Evolutionary conservation across 164 flowering plant genomes (phyloP), one percentile per base, ranked within the genome.

Genomic region (Piper betle): DNA sequence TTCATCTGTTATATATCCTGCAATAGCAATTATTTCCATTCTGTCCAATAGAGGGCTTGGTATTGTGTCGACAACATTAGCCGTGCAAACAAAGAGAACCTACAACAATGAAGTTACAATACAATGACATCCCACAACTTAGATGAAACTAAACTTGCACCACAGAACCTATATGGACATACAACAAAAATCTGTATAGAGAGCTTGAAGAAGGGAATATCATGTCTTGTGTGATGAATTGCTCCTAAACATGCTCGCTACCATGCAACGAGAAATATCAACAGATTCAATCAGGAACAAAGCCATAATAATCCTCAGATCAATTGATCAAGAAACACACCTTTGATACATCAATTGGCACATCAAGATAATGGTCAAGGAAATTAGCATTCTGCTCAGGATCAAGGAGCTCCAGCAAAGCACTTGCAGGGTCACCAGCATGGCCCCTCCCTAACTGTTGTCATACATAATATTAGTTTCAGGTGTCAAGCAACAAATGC

Each of bases 341-440:
- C 95, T 93, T 93, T 53, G 99, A 86, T 54, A 93, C 74, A 68
- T 93, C 99, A 73, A 90, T 86, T 41, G 99, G 84, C 67, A 88
- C 99, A 78, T 93, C 97, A 67, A 93, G 95, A 73, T 93, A 93
- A 73, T 93, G 99, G 69, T 93, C 99, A 40, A 88, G 77, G 74
- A 93, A 93, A 69, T 90, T 88, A 9, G 91, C 93, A 79, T 93
- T 93, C 73, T 93, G 99, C 77, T 93, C 97, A 5, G 99, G 99
- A 74, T 93, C 99, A 66, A 90, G 96, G 63, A 93, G 95, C 81
- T 93, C 99, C 70, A 93, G 73, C 84, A 93, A 78, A 58, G 99
- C 99, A 77, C 96, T 88, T 16, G 97, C 96, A 20, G 99, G 99
- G 79, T 93, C 99, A 69, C 99, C 99, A 60, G 96, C 88, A 79